Conservation (phyloP, 768 basidiomycete species). For the Serendipita sp. region DNA sequence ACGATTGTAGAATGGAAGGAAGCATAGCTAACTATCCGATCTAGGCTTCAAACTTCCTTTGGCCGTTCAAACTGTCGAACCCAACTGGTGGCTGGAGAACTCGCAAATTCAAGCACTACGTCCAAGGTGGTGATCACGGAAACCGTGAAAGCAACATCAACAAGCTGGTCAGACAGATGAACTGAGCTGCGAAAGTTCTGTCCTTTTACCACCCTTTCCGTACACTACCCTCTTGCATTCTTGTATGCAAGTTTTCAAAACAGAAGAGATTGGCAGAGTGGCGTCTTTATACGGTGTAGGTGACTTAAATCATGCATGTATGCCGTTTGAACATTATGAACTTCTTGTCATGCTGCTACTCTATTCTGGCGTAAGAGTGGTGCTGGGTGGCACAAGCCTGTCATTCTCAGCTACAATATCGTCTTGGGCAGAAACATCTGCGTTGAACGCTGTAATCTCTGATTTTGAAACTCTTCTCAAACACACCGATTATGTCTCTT, state of each 20-base stretch:
- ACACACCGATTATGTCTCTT: slow-evolving; percentile 18
- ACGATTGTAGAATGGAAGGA: background rate
- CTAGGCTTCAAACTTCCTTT: slow-evolving; percentile 87
- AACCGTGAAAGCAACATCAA: slow-evolving; percentile 96
- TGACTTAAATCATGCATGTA: background rate
- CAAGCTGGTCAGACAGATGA: slow-evolving; percentile 58
- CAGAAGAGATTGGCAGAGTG: background rate
- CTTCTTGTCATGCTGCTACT: background rate
- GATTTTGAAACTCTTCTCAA: too few species aligned
- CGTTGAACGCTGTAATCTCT: too few species aligned
- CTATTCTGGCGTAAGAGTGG: background rate
- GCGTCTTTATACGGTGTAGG: background rate
- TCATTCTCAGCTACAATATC: too few species aligned
- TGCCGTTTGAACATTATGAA: background rate
- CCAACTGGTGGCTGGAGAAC: slow-evolving; percentile 96
- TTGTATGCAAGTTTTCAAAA: background rate
- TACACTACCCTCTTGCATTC: background rate
- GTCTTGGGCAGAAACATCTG: too few species aligned
- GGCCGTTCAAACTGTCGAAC: slow-evolving; percentile 99
- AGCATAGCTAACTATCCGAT: background rate
- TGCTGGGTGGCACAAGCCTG: background rate
- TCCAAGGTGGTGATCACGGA: slow-evolving; percentile 95
- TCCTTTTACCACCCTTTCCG: background rate
- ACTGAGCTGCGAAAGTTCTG: slow-evolving; percentile 28
- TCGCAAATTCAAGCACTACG: slow-evolving; percentile 94